Evolutionary conservation across 2,329 filamentous ascomycete species (phyloP).

Genomic region (Alternaria ethzedia): DNA sequence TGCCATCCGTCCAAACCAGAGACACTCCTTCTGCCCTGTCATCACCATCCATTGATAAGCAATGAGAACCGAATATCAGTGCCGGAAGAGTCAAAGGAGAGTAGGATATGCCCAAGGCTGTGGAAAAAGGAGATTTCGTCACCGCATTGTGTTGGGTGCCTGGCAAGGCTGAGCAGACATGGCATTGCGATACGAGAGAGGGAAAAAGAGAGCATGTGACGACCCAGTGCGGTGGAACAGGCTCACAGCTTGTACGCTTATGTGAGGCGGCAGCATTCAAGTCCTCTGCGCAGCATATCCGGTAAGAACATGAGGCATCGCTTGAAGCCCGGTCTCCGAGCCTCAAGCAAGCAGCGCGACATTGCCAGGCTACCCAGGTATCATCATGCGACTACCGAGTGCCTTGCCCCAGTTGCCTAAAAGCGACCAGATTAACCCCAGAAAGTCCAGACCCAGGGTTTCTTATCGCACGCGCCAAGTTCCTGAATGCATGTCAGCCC

Average conservation of each 20-base stretch:
- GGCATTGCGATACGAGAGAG: not conserved
- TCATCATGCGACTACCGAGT: not conserved
- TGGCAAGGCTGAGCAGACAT: not conserved
- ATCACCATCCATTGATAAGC: not conserved
- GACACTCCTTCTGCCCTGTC: constrained; percentile 24
- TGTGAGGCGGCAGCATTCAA: not conserved
- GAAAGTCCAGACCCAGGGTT: not conserved
- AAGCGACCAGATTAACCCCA: not conserved
- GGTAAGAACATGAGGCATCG: not conserved
- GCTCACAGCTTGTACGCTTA: not conserved
- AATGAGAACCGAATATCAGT: not conserved
- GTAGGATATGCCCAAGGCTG: constrained; percentile 15
- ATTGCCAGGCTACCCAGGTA: not conserved
- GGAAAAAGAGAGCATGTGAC: not conserved
- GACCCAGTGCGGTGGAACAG: not conserved
- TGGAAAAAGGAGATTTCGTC: constrained; percentile 28
- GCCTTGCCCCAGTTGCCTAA: not conserved
- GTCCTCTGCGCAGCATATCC: not conserved
- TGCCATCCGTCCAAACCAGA: constrained; percentile 23
- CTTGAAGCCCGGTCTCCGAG: not conserved
- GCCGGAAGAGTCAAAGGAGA: constrained; percentile 9
- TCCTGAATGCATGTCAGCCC: constrained; percentile 26
- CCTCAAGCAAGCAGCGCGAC: not conserved
- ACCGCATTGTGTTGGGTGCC: constrained; percentile 24
- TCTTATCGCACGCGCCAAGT: not conserved